Evolutionary conservation across 1,284 basidiomycete species (phyloP).

Genomic region (Puccinia novopanici): DNA sequence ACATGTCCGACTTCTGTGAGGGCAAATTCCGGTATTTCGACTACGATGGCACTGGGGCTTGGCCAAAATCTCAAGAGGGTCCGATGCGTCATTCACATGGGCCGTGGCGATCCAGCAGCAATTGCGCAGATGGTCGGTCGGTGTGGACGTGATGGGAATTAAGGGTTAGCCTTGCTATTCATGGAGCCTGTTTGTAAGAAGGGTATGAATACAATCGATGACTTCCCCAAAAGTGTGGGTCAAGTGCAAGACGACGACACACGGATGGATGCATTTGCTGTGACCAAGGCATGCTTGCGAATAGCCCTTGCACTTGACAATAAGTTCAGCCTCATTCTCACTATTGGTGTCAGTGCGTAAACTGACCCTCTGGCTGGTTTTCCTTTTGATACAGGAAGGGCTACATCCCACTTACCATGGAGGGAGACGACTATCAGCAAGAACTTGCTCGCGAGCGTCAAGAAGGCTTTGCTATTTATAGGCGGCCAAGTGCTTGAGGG

Average conservation of each 20-base stretch:
- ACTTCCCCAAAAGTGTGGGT: not conserved
- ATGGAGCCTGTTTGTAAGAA: not conserved
- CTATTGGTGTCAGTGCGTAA: not conserved
- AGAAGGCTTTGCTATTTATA: too few species aligned
- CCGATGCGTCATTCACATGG: slow-evolving; percentile 23
- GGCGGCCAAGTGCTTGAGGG: not conserved
- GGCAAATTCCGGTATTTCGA: not conserved
- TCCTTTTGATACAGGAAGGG: too few species aligned
- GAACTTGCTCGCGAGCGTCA: too few species aligned
- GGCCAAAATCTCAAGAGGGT: slow-evolving; percentile 13
- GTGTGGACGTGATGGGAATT: slow-evolving; percentile 6
- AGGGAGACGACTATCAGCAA: too few species aligned
- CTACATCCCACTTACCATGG: too few species aligned
- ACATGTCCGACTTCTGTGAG: not conserved
- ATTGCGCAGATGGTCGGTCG: slow-evolving; percentile 20
- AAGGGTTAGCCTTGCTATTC: not conserved
- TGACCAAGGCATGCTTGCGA: not conserved
- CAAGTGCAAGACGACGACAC: not conserved
- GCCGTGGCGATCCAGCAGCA: not conserved
- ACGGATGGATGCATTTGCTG: not conserved
- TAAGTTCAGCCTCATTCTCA: not conserved
- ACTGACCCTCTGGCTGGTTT: too few species aligned
- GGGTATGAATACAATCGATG: not conserved
- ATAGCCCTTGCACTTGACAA: not conserved
- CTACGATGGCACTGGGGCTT: slow-evolving; percentile 20